Base-by-base conservation (phyloP, 768 basidiomycete genomes). In the Exsudoporus frostii region DNA sequence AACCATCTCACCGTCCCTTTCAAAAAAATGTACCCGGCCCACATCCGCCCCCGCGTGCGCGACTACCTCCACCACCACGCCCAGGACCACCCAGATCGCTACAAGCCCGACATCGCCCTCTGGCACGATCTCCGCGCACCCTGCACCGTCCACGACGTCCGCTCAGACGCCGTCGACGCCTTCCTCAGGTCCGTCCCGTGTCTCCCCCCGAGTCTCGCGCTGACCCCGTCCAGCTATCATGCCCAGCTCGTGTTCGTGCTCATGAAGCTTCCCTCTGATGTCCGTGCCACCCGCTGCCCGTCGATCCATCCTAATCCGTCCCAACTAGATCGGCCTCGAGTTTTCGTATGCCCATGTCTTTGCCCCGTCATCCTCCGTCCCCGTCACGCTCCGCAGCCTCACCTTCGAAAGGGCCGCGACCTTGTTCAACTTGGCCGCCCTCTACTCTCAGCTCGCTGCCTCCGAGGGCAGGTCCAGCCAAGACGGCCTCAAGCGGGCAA, bases 401-500 rank as follows among this genome's bases (percentile, higher is more conserved):
- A 73, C 80, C 2, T 97, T 88, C 59, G 96, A 98, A 66, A 79
- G 89, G 15, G 84, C 87, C 2, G 76, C 81, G 20, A 76, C 90
- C 0, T 70, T 98, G 1, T 96, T 88, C 76, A 98, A 98, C 64
- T 76, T 98, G 5, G 91, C 87, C 1, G 83, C 91, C 4, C 71
- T 94, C n/a, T 90, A 88, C 65, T 90, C 90, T 3, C 86, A 90
- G 50, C 74, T 97, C 27, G 95, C 86, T 0, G 76, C 77, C 4
- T 65, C 79, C 0, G 85, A 90, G 65, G 86, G 90, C 68, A 82
- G 90, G 55, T 81, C 83, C 19, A 79, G 67, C 15, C 71, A 76
- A 14, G 88, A 92, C n/a, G 93, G 93, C 5, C 85, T 97, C 48
- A 96, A 91, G 63, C 82, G 87, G 10, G 88, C 90, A 1, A 81